Conservation (phyloP, 257 asterid species). For the Coffea eugenioides region DNA sequence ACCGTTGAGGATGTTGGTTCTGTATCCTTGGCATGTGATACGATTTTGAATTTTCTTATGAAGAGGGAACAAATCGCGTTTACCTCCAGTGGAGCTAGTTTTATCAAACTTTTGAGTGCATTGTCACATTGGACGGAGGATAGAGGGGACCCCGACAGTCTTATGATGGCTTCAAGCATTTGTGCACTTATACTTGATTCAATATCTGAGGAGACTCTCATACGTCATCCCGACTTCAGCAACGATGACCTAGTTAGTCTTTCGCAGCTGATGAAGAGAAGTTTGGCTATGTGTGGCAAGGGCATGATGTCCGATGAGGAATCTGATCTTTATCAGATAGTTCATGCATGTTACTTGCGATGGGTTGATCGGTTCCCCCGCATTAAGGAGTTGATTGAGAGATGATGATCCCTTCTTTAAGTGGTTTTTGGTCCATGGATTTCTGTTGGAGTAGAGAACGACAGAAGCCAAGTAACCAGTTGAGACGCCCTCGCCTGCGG, state of each 20-base stretch:
- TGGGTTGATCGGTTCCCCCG: conserved; percentile 14
- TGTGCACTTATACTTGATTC: conserved; percentile 67
- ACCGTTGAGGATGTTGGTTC: conserved; percentile 43
- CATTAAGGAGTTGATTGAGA: conserved; percentile 4
- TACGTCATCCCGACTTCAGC: conserved; percentile 47
- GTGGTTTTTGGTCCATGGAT: no score
- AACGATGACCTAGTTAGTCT: conserved; percentile 45
- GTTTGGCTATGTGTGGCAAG: conserved; percentile 46
- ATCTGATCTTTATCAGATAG: conserved; percentile 68
- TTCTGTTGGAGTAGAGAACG: neutral
- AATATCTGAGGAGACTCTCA: conserved; percentile 74
- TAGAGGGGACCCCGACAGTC: conserved; percentile 35
- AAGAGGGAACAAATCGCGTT: conserved; percentile 39
- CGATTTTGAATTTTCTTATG: conserved; percentile 60
- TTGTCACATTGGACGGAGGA: conserved; percentile 61
- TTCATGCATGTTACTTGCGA: conserved; percentile 41
- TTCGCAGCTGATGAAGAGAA: conserved; percentile 53
- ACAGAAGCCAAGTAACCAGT: no score
- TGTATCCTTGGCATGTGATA: conserved; percentile 77
- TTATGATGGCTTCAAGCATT: conserved; percentile 82
- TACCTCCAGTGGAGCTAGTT: conserved; percentile 38
- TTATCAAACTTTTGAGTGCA: conserved; percentile 60
- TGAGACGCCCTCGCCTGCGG: neutral
- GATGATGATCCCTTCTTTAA: conserved; percentile 1
- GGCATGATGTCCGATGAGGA: conserved; percentile 43